Conservation (phyloP, 2,329 filamentous ascomycete species). For the Xylariaceae sp. region DNA sequence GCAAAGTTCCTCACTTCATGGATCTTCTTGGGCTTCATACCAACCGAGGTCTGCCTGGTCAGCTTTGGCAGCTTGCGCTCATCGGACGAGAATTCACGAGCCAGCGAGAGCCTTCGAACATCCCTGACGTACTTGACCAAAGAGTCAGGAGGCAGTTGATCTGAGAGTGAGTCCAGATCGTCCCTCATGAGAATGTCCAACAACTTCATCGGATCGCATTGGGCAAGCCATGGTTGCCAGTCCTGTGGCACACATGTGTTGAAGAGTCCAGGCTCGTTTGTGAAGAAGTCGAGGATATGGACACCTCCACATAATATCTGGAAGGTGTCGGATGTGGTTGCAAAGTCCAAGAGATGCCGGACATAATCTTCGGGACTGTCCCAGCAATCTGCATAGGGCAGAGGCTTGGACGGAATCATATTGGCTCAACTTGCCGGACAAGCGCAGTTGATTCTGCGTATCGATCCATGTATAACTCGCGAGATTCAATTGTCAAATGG, state of each 20-base stretch:
- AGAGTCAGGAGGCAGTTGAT: slow-evolving; percentile 38
- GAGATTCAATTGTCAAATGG: too few species aligned
- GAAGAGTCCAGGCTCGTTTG: slow-evolving; percentile 75
- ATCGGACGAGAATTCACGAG: slow-evolving; percentile 47
- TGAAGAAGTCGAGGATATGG: slow-evolving; percentile 95
- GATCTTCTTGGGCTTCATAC: slow-evolving; percentile 93
- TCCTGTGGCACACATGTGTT: slow-evolving; percentile 65
- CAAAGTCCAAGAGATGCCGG: slow-evolving; percentile 67
- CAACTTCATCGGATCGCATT: slow-evolving; percentile 64
- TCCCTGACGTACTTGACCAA: slow-evolving; percentile 66
- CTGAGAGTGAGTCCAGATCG: slow-evolving; percentile 45
- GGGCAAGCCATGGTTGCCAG: slow-evolving; percentile 74
- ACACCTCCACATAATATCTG: slow-evolving; percentile 93
- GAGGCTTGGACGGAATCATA: slow-evolving; percentile 44
- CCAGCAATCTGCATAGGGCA: slow-evolving; percentile 69
- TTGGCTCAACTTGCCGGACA: too few species aligned
- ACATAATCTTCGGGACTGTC: slow-evolving; percentile 68
- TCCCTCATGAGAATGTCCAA: slow-evolving; percentile 76
- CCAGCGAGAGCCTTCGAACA: slow-evolving; percentile 62
- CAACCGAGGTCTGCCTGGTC: slow-evolving; percentile 66
- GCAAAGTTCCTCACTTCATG: slow-evolving; percentile 92
- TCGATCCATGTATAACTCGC: too few species aligned
- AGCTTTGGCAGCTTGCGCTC: slow-evolving; percentile 46
- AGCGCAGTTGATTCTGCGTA: too few species aligned
- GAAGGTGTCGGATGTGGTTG: slow-evolving; percentile 66